These are phyloP conservation scores for Bauhinia variegata DNA, from an alignment of 306 rosid species.

Conservation along the genomic window DNA sequence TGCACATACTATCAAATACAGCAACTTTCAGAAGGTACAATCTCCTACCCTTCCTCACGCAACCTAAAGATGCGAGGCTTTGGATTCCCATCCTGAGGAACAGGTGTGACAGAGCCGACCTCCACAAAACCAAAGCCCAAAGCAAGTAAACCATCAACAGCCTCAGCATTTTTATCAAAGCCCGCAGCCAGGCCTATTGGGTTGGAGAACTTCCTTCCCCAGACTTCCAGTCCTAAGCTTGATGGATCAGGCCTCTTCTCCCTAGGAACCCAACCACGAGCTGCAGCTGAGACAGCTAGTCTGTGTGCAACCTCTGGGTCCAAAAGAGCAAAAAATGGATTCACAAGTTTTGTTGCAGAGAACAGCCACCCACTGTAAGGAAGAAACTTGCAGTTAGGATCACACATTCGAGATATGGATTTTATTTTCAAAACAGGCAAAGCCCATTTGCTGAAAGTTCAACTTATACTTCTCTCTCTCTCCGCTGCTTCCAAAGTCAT, in stretches of 20 bases:
- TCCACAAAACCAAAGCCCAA: conserved; percentile 96
- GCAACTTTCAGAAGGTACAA: conserved; percentile 11
- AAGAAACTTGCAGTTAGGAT: conserved; percentile 38
- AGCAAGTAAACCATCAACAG: conserved; percentile 87
- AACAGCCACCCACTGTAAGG: conserved; percentile 93
- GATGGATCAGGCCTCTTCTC: conserved; percentile 87
- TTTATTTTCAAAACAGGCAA: conserved; percentile 20
- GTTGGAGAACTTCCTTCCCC: conserved; percentile 97
- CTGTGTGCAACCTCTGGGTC: conserved; percentile 90
- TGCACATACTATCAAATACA: conserved; percentile 25
- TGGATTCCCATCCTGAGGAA: conserved; percentile 95
- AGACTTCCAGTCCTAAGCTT: conserved; percentile 78
- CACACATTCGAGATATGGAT: conserved; percentile 27
- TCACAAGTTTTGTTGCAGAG: conserved; percentile 88
- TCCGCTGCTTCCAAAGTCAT: not conserved
- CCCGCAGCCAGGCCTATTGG: conserved; percentile 99
- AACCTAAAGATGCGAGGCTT: conserved; percentile 92
- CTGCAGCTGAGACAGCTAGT: conserved; percentile 86
- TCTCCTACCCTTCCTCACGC: conserved; percentile 68
- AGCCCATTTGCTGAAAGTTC: not conserved
- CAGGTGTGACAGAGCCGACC: conserved; percentile 96
- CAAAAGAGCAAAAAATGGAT: conserved; percentile 89
- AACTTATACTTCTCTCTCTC: not conserved
- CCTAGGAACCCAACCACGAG: conserved; percentile 96
- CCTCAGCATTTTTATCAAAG: conserved; percentile 95